phyloP scores from a whole-genome alignment of 176 grass and related monocot genomes.

The Elaeis guineensis region DNA sequence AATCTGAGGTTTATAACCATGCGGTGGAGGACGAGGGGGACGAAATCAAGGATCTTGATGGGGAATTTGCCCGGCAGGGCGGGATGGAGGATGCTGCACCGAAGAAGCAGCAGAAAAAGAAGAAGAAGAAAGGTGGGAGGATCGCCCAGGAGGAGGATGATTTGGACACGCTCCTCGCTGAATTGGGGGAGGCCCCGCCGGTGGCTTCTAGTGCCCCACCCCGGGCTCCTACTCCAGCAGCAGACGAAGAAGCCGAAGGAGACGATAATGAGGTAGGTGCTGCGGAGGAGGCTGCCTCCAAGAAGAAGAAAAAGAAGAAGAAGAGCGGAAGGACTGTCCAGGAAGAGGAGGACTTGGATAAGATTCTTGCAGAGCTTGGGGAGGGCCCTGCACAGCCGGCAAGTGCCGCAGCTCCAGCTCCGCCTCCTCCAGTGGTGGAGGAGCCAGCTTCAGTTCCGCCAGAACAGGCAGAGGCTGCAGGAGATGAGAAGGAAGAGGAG shows the following conservation, averaged over 20 bases:
- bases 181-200: constrained; percentile 31
- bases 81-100: too few species aligned
- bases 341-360: constrained; percentile 49
- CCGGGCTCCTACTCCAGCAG: constrained; percentile 7
- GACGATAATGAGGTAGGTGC: neutral
- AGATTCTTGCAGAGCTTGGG: constrained; percentile 44
- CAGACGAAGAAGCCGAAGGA: constrained; percentile 31
- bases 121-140: constrained; percentile 71
- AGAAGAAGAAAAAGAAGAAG: constrained; percentile 57
- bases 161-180: constrained; percentile 64
- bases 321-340: constrained; percentile 40
- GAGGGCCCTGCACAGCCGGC: neutral
- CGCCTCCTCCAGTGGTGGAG: neutral
- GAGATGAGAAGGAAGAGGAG: constrained; percentile 37
- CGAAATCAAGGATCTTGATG: too few species aligned
- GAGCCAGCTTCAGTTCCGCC: constrained; percentile 7
- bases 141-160: constrained; percentile 84
- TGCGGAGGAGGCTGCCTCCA: constrained; percentile 21
- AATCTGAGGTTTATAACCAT: constrained; percentile 21
- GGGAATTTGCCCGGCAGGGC: too few species aligned
- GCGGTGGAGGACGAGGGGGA: constrained; percentile 7
- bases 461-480: constrained; percentile 9
- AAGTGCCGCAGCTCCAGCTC: neutral
- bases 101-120: constrained; percentile 6
- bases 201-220: neutral